Conservation (phyloP, 2,329 filamentous ascomycete genomes). For the Alternaria brassicicola region DNA sequence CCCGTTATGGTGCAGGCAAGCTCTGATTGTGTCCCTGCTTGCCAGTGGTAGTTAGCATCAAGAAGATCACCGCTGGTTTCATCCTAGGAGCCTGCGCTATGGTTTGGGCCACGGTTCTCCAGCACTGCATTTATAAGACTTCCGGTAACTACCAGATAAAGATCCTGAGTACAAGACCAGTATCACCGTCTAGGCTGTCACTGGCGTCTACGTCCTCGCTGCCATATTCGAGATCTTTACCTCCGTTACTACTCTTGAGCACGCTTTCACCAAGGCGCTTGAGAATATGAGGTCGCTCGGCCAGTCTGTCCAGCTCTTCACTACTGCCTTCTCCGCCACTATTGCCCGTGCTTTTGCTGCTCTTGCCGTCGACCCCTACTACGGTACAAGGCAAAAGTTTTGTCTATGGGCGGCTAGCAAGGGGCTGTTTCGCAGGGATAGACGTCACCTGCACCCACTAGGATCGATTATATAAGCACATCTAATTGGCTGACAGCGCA, state of each 20-base stretch:
- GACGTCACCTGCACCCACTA: too few species aligned
- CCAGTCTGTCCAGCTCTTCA: slow-evolving; percentile 47
- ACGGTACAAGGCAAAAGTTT: too few species aligned
- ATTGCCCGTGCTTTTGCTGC: slow-evolving; percentile 40
- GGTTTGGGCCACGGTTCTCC: slow-evolving; percentile 62
- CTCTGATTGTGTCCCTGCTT: slow-evolving; percentile 19
- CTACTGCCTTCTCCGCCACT: slow-evolving; percentile 42
- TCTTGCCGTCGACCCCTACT: slow-evolving; percentile 35
- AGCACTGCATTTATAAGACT: slow-evolving; percentile 64
- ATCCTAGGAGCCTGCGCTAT: slow-evolving; percentile 67
- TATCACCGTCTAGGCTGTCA: slow-evolving; percentile 62
- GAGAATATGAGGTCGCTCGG: slow-evolving; percentile 62
- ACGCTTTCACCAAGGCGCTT: slow-evolving; percentile 75
- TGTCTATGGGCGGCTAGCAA: too few species aligned
- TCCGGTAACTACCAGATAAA: slow-evolving; percentile 54
- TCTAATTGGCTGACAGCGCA: too few species aligned
- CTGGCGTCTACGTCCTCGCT: slow-evolving; percentile 60
- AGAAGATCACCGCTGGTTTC: slow-evolving; percentile 75
- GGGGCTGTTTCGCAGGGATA: too few species aligned
- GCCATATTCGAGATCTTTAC: slow-evolving; percentile 67
- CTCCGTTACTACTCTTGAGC: slow-evolving; percentile 72
- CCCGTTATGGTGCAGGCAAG: slow-evolving; percentile 17
- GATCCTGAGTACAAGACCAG: slow-evolving; percentile 49
- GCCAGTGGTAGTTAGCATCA: slow-evolving; percentile 56
- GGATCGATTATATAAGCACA: too few species aligned